Percentiles rank a stretch among this genome's conserved stretches.
Conservation (phyloP, 495 filamentous ascomycete species). For the Trichoderma asperelloides region DNA sequence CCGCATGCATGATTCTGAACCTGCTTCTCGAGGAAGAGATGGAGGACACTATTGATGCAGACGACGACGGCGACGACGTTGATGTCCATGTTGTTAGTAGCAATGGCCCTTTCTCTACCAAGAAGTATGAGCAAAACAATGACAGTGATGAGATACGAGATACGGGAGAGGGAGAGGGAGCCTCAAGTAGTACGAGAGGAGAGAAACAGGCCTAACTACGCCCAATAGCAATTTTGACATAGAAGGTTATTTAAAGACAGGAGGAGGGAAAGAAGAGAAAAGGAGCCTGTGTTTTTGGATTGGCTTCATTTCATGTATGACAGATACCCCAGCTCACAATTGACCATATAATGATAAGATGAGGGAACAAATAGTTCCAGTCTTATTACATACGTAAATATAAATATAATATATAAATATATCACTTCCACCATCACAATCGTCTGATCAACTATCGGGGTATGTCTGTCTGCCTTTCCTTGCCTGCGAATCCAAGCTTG, state of each 20-base stretch:
- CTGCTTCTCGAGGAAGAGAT: slow-evolving; percentile 63
- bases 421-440: not conserved
- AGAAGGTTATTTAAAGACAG: not conserved
- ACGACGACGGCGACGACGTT: not conserved
- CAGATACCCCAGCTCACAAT: not conserved
- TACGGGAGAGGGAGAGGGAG: not conserved
- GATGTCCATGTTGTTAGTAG: not conserved
- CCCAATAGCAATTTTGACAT: too few relatives aligned
- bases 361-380: not conserved
- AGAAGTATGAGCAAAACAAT: not conserved
- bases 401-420: not conserved
- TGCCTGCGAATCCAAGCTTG: not conserved
- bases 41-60: slow-evolving; percentile 7
- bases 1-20: slow-evolving; percentile 66
- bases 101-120: not conserved
- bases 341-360: not conserved
- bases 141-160: not conserved
- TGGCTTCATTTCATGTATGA: not conserved
- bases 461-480: not conserved
- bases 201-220: not conserved
- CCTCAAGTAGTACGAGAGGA: not conserved
- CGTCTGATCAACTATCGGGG: slow-evolving; percentile 2
- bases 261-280: not conserved
- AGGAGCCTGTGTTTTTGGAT: not conserved
- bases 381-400: not conserved